Evolutionary conservation across 2,329 filamentous ascomycete genomes (phyloP).

Genomic region (Kalmusia sp.): DNA sequence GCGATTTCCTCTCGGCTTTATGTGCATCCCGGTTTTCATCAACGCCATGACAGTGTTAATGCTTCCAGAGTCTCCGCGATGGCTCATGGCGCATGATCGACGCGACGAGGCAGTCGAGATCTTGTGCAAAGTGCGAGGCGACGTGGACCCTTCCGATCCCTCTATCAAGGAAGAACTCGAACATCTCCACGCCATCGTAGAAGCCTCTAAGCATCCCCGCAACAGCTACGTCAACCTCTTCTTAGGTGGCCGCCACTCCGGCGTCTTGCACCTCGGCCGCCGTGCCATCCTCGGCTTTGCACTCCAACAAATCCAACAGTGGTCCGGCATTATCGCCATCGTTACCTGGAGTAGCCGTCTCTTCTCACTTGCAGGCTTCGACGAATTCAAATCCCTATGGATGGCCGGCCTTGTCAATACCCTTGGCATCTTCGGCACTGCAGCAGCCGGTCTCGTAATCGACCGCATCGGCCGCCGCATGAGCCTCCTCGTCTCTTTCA

Average conservation of each 20-base stretch:
- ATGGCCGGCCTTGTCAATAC: neutral
- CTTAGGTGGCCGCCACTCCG: neutral
- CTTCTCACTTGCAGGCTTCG: neutral
- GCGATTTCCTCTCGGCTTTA: constrained; percentile 73
- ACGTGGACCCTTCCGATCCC: neutral
- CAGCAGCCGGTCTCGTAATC: neutral
- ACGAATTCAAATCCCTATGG: neutral
- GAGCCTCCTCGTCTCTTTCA: neutral
- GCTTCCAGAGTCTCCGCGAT: neutral
- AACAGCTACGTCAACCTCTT: neutral
- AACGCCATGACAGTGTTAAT: neutral
- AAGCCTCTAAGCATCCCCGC: neutral
- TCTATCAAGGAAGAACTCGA: neutral
- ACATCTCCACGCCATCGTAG: neutral
- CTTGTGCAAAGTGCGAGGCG: neutral
- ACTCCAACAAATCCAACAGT: neutral
- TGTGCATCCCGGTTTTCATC: constrained; percentile 57
- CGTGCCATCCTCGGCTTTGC: neutral
- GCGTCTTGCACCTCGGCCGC: neutral
- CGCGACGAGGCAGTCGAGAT: neutral
- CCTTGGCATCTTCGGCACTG: neutral
- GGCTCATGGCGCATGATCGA: neutral
- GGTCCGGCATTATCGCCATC: neutral
- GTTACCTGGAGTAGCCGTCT: neutral
- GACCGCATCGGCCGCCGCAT: neutral